phyloP scores from a whole-genome alignment of 345 rosid genomes.

The Passiflora organensis region DNA sequence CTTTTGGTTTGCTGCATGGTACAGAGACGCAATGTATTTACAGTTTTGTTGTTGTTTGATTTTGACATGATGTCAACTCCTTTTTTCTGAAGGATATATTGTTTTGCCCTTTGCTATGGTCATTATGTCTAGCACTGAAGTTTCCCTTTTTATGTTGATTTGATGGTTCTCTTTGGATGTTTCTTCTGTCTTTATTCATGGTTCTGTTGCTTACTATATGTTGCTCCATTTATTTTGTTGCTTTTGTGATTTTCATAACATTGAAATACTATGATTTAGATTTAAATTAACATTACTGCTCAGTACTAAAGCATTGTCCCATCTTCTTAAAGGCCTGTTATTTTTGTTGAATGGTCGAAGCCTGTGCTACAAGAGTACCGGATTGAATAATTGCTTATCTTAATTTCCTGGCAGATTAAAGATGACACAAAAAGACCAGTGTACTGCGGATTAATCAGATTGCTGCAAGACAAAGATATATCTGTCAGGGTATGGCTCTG shows the following conservation, averaged over 20 bases:
- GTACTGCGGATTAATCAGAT: slow-evolving; percentile 80
- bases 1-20: slow-evolving; percentile 8
- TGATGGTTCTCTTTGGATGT: too few species aligned
- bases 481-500: slow-evolving; percentile 70
- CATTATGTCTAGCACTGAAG: too few species aligned
- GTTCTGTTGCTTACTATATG: not conserved
- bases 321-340: slow-evolving; percentile 1
- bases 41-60: too few species aligned
- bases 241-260: not conserved
- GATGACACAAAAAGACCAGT: slow-evolving; percentile 84
- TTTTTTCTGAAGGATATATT: too few species aligned
- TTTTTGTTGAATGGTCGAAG: not conserved
- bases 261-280: not conserved
- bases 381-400: slow-evolving; percentile 18
- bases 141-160: too few species aligned
- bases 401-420: slow-evolving; percentile 57
- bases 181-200: not conserved
- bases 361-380: not conserved
- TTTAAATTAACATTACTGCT: too few species aligned
- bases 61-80: too few species aligned
- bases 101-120: too few species aligned
- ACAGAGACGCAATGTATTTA: not conserved
- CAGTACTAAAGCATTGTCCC: not conserved
- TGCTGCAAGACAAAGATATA: slow-evolving; percentile 76
- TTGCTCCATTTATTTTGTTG: not conserved